A percentile compares a stretch with the other conserved stretches of the same genome.
Evolutionary conservation across 2,329 filamentous ascomycete species (phyloP).

Genomic region (Paecilomyces sp.): DNA sequence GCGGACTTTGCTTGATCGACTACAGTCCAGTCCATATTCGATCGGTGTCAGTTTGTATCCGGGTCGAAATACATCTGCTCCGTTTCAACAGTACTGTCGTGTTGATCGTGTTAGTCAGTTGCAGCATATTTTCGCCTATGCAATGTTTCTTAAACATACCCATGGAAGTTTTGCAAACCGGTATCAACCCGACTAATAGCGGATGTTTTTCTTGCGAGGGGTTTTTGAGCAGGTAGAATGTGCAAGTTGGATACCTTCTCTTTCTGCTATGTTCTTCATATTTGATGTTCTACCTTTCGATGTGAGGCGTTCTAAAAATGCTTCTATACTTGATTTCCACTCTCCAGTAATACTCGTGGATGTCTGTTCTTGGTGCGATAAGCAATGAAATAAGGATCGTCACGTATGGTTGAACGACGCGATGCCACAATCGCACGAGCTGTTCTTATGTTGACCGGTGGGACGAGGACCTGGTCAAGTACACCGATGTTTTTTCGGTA

Average conservation of each 20-base stretch:
- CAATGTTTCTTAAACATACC: conserved; percentile 18
- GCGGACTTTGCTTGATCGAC: conserved; percentile 68
- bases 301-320: background rate
- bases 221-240: conserved; percentile 11
- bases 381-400: background rate
- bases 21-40: background rate
- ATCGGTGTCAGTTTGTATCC: conserved; percentile 4
- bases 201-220: background rate
- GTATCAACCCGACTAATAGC: conserved; percentile 6
- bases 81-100: background rate
- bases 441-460: background rate
- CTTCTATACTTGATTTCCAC: background rate
- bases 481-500: background rate
- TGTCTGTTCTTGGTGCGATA: background rate
- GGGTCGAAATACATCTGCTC: background rate
- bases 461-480: background rate
- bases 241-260: conserved; percentile 5
- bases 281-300: background rate
- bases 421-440: background rate
- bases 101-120: conserved; percentile 1
- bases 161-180: conserved; percentile 19
- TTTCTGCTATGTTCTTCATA: background rate
- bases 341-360: background rate
- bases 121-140: conserved; percentile 10
- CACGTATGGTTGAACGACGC: background rate